phyloP scores from a whole-genome alignment of 108 stramenopile genomes.

The Stephanodiscus triporus region DNA sequence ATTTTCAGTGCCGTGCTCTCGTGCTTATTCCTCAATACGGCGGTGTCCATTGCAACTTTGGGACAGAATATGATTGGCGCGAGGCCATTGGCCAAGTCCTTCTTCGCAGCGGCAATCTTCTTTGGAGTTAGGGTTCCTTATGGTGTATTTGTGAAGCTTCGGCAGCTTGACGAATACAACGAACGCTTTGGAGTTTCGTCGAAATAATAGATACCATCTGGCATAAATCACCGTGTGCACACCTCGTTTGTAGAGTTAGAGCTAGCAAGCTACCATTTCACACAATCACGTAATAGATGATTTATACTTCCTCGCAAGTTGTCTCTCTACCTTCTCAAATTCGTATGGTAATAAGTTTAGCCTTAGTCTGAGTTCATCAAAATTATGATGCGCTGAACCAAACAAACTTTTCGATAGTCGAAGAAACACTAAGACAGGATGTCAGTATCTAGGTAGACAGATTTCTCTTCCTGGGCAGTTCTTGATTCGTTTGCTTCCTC shows the following conservation, averaged over 20 bases:
- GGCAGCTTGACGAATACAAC: slow-evolving; percentile 82
- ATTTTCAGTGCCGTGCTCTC: slow-evolving; percentile 75
- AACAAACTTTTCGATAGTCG: too few species aligned
- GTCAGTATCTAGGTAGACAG: too few species aligned
- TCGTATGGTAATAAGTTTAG: too few species aligned
- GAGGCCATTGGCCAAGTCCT: slow-evolving; percentile 43
- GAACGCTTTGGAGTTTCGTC: slow-evolving; percentile 65
- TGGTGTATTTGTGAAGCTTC: slow-evolving; percentile 65
- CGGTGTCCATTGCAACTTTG: slow-evolving; percentile 57
- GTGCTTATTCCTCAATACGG: slow-evolving; percentile 75
- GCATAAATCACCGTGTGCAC: background rate
- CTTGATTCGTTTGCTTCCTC: background rate
- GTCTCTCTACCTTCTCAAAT: too few species aligned
- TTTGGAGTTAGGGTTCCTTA: slow-evolving; percentile 71
- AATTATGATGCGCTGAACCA: too few species aligned
- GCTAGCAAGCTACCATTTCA: too few species aligned
- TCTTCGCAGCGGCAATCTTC: slow-evolving; percentile 65
- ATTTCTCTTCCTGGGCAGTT: too few species aligned
- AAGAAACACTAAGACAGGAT: background rate
- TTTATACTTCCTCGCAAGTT: too few species aligned
- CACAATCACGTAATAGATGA: too few species aligned
- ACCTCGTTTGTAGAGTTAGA: background rate
- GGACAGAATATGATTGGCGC: slow-evolving; percentile 58
- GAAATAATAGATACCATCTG: slow-evolving; percentile 11
- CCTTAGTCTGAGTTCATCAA: background rate